Percentiles rank a stretch among this genome's conserved stretches.
Evolutionary conservation across 1,284 basidiomycete genomes (phyloP).

Genomic region (Flammula alnicola): DNA sequence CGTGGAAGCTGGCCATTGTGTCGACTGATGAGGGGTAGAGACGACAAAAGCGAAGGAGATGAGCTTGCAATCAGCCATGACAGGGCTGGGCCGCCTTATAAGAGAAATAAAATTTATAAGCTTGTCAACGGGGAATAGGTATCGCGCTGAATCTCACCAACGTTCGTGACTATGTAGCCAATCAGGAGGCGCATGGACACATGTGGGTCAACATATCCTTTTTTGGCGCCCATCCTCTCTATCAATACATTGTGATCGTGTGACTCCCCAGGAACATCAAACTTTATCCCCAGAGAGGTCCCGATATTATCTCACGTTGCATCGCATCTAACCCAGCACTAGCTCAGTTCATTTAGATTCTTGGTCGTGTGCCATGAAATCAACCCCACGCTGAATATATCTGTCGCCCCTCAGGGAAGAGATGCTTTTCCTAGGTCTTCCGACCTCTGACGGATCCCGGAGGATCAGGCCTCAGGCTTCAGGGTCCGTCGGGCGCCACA

Average conservation of each 20-base stretch:
- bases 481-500: no score
- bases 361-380: constrained; percentile 2
- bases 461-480: no score
- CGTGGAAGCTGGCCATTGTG: constrained; percentile 29
- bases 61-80: neutral
- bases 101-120: no score
- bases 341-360: no score
- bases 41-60: constrained; percentile 1
- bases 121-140: neutral
- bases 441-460: no score
- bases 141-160: neutral
- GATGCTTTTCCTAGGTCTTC: no score
- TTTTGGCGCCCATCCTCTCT: constrained; percentile 1
- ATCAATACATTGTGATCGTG: constrained; percentile 5
- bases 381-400: no score
- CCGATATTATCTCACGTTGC: no score
- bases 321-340: no score
- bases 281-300: neutral
- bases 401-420: no score
- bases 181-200: constrained; percentile 5
- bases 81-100: neutral
- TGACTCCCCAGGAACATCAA: no score
- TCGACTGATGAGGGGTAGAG: neutral
- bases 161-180: constrained; percentile 13
- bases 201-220: constrained; percentile 3